These are phyloP conservation scores for Chlorella sp. DNA, from an alignment of 139 green algal species.

Conservation along the genomic window DNA sequence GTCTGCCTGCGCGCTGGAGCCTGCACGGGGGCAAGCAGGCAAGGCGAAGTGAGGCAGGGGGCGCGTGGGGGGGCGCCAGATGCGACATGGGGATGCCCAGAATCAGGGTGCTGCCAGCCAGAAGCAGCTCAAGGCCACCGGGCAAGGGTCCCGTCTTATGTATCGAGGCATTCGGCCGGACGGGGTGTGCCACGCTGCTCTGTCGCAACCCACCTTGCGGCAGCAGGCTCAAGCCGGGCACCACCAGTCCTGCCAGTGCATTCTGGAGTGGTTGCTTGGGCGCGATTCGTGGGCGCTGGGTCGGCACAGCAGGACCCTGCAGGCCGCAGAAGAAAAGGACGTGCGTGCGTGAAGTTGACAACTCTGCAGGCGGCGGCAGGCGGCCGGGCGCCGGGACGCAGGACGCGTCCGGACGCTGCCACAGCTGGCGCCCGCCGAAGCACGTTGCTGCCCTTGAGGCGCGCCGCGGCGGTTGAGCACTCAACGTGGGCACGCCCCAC, in stretches of 20 bases:
- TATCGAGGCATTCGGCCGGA: too few species aligned
- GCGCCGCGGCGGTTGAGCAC: too few species aligned
- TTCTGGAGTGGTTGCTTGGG: conserved; percentile 6
- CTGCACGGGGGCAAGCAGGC: neutral
- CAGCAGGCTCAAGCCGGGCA: conserved; percentile 10
- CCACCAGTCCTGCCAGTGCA: neutral
- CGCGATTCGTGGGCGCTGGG: neutral
- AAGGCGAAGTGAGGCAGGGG: neutral
- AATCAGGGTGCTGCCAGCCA: too few species aligned
- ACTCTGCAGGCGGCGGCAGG: neutral
- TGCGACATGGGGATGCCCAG: too few species aligned
- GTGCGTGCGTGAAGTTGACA: neutral
- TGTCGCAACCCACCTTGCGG: neutral
- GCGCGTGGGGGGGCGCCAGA: too few species aligned
- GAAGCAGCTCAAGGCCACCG: too few species aligned
- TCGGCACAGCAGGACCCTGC: neutral
- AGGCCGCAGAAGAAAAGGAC: neutral
- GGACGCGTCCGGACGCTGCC: too few species aligned
- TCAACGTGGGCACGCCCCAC: neutral
- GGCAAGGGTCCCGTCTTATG: too few species aligned
- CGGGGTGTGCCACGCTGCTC: too few species aligned
- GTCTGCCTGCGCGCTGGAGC: neutral
- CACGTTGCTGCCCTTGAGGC: neutral
- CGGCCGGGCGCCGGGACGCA: too few species aligned
- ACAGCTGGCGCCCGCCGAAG: too few species aligned